phyloP scores from a whole-genome alignment of 1,284 basidiomycete species.

The Sporisorium sorghi region DNA sequence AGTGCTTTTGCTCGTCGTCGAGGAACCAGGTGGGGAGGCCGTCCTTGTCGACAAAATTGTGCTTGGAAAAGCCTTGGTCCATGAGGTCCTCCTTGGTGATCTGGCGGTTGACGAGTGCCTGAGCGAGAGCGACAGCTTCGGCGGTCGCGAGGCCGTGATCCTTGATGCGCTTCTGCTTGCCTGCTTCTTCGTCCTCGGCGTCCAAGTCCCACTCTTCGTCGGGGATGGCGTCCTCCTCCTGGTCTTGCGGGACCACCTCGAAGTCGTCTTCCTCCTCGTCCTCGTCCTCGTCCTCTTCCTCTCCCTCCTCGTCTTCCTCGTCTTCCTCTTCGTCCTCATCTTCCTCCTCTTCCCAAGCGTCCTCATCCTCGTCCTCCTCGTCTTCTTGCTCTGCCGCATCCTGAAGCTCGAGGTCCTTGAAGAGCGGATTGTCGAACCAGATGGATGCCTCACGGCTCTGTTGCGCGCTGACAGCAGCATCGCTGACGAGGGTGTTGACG shows the following conservation, averaged over 20 bases:
- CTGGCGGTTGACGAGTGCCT: constrained; percentile 89
- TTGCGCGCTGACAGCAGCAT: constrained; percentile 44
- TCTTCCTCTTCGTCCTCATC: constrained; percentile 67
- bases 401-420: constrained; percentile 78
- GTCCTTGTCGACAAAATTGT: constrained; percentile 86
- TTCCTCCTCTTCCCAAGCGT: constrained; percentile 40
- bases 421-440: constrained; percentile 97
- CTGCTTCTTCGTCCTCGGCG: constrained; percentile 78
- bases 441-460: constrained; percentile 74
- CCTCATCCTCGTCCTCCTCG: constrained; percentile 69
- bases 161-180: constrained; percentile 78
- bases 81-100: constrained; percentile 88
- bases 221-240: constrained; percentile 79
- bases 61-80: constrained; percentile 95
- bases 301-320: constrained; percentile 68
- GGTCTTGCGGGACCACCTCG: constrained; percentile 61
- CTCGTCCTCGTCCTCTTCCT: constrained; percentile 61
- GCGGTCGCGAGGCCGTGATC: constrained; percentile 87
- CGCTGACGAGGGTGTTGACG: constrained; percentile 49
- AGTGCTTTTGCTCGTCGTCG: constrained; percentile 92
- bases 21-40: constrained; percentile 95
- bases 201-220: constrained; percentile 84
- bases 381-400: constrained; percentile 70
- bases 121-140: constrained; percentile 91
- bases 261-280: constrained; percentile 61